Evolutionary conservation across 2,329 filamentous ascomycete genomes (phyloP).

Genomic region (Shiraia bambusicola): DNA sequence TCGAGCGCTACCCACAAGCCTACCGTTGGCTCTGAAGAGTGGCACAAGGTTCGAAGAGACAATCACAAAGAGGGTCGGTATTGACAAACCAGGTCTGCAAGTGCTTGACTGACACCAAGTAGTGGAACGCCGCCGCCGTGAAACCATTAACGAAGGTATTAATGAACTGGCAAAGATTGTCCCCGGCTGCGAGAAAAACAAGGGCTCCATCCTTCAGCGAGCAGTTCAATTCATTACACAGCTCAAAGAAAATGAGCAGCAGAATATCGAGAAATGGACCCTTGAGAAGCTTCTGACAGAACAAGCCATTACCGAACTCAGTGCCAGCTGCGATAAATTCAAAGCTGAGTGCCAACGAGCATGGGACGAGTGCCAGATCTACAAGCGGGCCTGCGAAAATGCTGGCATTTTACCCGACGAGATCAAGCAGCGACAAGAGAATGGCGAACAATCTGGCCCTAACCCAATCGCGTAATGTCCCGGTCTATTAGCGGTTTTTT

Average conservation of each 20-base stretch:
- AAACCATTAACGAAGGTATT: slow-evolving; percentile 98
- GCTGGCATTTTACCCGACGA: slow-evolving; percentile 45
- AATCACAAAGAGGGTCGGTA: slow-evolving; percentile 94
- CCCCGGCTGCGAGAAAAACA: slow-evolving; percentile 97
- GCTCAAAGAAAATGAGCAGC: slow-evolving; percentile 88
- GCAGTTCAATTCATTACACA: slow-evolving; percentile 94
- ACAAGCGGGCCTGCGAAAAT: slow-evolving; percentile 59
- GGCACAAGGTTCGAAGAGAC: slow-evolving; percentile 95
- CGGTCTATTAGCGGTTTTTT: not conserved
- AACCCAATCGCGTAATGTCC: slow-evolving; percentile 21
- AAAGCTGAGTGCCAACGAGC: slow-evolving; percentile 77
- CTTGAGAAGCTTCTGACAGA: slow-evolving; percentile 87
- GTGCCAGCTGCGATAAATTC: slow-evolving; percentile 81
- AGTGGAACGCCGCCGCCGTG: slow-evolving; percentile 95
- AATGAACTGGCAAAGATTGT: slow-evolving; percentile 98
- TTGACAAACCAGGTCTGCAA: not conserved
- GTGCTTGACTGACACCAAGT: slow-evolving; percentile 8
- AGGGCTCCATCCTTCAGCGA: slow-evolving; percentile 91
- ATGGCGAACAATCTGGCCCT: slow-evolving; percentile 40
- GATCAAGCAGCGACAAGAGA: slow-evolving; percentile 45
- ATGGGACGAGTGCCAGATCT: slow-evolving; percentile 75
- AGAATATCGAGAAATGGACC: slow-evolving; percentile 94
- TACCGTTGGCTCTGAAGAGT: slow-evolving; percentile 92
- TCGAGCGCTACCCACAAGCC: slow-evolving; percentile 61
- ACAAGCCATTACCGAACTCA: slow-evolving; percentile 85